phyloP scores from a whole-genome alignment of 495 filamentous ascomycete genomes.

The Penicillium lagena region DNA sequence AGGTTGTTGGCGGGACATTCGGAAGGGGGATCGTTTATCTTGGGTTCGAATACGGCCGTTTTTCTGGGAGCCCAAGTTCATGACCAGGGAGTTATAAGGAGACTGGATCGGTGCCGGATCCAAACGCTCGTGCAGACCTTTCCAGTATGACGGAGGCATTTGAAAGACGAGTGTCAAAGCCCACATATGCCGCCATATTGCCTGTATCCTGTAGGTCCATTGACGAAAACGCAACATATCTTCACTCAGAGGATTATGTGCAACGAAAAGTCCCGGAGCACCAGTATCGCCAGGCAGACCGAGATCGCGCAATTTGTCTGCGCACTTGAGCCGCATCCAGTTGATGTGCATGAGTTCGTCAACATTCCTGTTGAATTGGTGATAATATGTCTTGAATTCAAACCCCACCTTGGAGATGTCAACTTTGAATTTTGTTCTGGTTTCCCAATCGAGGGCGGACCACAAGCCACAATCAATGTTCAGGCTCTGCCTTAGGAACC shows the following conservation, averaged over 20 bases:
- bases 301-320: slow-evolving; percentile 11
- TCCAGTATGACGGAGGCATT: too few relatives aligned
- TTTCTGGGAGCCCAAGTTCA: too few relatives aligned
- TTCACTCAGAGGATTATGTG: slow-evolving; percentile 16
- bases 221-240: slow-evolving; percentile 8
- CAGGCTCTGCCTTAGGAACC: slow-evolving; percentile 6
- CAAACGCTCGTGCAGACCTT: too few relatives aligned
- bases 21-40: too few relatives aligned
- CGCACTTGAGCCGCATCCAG: slow-evolving; percentile 18
- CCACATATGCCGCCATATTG: neutral
- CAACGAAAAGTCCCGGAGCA: slow-evolving; percentile 11
- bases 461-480: slow-evolving; percentile 10
- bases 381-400: slow-evolving; percentile 1
- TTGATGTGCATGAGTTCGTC: slow-evolving; percentile 10
- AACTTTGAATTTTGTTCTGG: neutral
- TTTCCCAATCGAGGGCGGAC: neutral
- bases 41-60: too few relatives aligned
- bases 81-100: too few relatives aligned
- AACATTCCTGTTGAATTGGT: neutral
- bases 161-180: too few relatives aligned
- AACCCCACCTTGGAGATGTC: neutral
- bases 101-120: too few relatives aligned
- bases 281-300: slow-evolving; percentile 9
- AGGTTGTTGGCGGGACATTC: too few relatives aligned
- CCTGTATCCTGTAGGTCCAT: slow-evolving; percentile 5